Evolutionary conservation across 2,329 filamentous ascomycete genomes (phyloP).

Genomic region (Penicillium sp.): DNA sequence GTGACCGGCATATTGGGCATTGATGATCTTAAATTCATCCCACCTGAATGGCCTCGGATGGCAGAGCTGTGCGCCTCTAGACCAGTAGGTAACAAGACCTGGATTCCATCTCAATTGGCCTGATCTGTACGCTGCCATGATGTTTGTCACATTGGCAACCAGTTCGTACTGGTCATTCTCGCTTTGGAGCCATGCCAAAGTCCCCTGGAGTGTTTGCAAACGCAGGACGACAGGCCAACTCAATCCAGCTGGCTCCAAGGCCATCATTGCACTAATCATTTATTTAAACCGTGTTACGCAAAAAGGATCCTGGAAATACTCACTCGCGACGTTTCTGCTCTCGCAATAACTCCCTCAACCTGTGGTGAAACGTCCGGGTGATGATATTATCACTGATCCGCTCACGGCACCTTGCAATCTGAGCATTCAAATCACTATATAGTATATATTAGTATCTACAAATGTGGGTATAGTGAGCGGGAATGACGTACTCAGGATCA

Average conservation of each 20-base stretch:
- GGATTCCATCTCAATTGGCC: background rate
- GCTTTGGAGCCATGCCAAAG: background rate
- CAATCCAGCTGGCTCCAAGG: background rate
- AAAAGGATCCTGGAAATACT: background rate
- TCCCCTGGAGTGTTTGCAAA: background rate
- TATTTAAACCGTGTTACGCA: background rate
- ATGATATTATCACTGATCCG: conserved; percentile 6
- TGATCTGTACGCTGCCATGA: conserved; percentile 1
- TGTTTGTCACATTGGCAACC: background rate
- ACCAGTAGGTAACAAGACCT: conserved; percentile 8
- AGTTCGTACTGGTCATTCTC: background rate
- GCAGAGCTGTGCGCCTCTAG: background rate
- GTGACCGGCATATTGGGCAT: background rate
- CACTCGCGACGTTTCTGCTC: background rate
- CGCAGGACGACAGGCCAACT: conserved; percentile 1
- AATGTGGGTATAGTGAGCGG: background rate
- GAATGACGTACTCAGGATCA: background rate
- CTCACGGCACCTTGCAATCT: conserved; percentile 3
- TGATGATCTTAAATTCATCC: background rate
- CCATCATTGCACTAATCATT: background rate
- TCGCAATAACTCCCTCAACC: background rate
- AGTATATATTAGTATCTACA: background rate
- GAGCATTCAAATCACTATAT: background rate
- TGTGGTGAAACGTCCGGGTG: background rate
- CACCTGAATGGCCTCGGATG: background rate